A percentile compares a stretch with the other conserved stretches of the same genome.
phyloP scores from a whole-genome alignment of 306 rosid genomes.

The Prunus padus region DNA sequence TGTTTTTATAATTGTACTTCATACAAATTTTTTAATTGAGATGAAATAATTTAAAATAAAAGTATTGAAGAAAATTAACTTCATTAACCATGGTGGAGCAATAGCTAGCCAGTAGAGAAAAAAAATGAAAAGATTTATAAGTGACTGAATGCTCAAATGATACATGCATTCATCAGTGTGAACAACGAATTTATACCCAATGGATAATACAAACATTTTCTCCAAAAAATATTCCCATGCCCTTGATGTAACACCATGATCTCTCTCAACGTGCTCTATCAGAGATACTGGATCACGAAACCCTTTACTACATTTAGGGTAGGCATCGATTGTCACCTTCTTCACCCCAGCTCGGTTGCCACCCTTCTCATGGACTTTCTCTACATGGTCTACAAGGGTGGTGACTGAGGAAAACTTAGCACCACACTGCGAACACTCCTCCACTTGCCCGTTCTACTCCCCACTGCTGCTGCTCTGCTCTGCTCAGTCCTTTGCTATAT shows the following conservation, averaged over 20 bases:
- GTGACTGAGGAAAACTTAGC: slow-evolving; percentile 59
- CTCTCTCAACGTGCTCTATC: slow-evolving; percentile 80
- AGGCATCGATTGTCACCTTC: slow-evolving; percentile 59
- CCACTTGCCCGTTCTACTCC: slow-evolving; percentile 27
- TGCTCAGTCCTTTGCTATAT: slow-evolving; percentile 40
- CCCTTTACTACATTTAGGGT: slow-evolving; percentile 79
- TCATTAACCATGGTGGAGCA: no score
- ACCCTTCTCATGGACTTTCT: slow-evolving; percentile 60
- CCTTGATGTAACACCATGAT: slow-evolving; percentile 69
- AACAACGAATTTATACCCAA: slow-evolving; percentile 3
- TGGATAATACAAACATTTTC: slow-evolving; percentile 9
- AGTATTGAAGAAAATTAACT: no score
- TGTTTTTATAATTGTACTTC: no score
- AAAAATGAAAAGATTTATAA: no score
- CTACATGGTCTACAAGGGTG: slow-evolving; percentile 64
- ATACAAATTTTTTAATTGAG: no score
- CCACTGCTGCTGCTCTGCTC: slow-evolving; percentile 51
- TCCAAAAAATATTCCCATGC: slow-evolving; percentile 28
- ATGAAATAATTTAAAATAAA: no score
- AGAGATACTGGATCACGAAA: slow-evolving; percentile 69
- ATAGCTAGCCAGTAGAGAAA: no score
- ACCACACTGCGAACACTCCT: slow-evolving; percentile 71
- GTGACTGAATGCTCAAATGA: background rate
- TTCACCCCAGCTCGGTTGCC: slow-evolving; percentile 38
- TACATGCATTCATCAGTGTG: background rate